Conservation (phyloP, 225 moss, liverwort and hornwort species). For the Polytrichum formosum region DNA sequence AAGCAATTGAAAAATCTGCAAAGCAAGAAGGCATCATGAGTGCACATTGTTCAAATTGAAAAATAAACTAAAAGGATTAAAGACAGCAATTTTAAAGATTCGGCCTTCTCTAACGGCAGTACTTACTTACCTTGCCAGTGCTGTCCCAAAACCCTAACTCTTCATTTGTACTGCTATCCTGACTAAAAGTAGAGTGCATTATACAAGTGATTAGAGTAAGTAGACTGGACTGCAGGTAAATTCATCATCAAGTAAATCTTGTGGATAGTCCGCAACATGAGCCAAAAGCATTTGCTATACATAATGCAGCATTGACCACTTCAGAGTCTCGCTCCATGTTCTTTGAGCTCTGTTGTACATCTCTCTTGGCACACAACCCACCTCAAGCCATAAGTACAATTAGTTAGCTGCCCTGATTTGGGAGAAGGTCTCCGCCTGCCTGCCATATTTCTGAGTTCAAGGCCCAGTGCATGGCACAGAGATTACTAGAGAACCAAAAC, state of each 20-base stretch:
- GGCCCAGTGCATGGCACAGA: too few species aligned
- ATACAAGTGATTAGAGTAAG: constrained; percentile 5
- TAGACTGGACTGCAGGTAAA: background rate
- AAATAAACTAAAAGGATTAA: too few species aligned
- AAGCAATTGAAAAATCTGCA: too few species aligned
- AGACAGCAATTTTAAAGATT: too few species aligned
- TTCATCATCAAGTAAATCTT: constrained; percentile 1
- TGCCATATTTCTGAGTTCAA: too few species aligned
- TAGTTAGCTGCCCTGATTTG: background rate
- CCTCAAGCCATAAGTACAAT: background rate
- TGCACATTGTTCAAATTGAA: too few species aligned
- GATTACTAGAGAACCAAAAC: background rate
- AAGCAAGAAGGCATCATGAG: too few species aligned
- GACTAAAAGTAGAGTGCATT: constrained; percentile 4
- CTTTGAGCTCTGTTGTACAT: constrained; percentile 1
- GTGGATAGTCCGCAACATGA: constrained; percentile 5
- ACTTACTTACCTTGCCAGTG: too few species aligned
- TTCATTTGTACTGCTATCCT: too few species aligned
- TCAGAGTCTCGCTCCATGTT: background rate
- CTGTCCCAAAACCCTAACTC: too few species aligned
- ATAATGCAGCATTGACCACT: background rate
- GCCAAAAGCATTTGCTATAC: constrained; percentile 3
- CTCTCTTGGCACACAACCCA: background rate
- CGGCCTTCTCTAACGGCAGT: too few species aligned
- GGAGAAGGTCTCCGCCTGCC: too few species aligned